Conservation (phyloP, 495 filamentous ascomycete genomes). For the Neurospora sp. region DNA sequence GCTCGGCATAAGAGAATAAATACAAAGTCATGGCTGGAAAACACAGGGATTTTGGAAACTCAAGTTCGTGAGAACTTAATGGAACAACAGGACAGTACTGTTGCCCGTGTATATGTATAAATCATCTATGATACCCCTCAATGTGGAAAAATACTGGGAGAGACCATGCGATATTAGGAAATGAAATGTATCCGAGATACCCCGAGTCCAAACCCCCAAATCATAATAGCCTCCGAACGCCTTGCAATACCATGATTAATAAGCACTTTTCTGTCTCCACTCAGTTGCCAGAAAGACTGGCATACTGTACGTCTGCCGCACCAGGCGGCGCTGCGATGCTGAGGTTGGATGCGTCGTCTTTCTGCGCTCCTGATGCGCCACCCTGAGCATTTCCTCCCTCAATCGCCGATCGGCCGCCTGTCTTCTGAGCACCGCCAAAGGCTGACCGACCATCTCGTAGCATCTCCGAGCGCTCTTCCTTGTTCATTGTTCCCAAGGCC, state of each 20-base stretch:
- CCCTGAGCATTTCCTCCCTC: constrained; percentile 17
- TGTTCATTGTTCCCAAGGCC: constrained; percentile 79
- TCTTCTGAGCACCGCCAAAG: constrained; percentile 30
- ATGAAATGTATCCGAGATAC: constrained; percentile 5
- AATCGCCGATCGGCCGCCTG: constrained; percentile 23
- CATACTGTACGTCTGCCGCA: constrained; percentile 69
- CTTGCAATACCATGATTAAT: constrained; percentile 30
- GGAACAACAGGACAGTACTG: constrained; percentile 5
- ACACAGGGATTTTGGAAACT: background rate
- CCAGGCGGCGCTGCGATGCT: constrained; percentile 75
- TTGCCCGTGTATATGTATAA: constrained; percentile 17
- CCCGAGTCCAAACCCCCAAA: constrained; percentile 12
- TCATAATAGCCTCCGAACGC: constrained; percentile 30
- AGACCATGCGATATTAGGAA: constrained; percentile 10
- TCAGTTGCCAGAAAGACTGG: constrained; percentile 73
- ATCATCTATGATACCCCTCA: constrained; percentile 24
- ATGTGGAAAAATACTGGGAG: constrained; percentile 10
- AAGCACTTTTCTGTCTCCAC: constrained; percentile 17
- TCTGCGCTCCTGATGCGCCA: constrained; percentile 5
- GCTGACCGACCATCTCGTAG: constrained; percentile 60
- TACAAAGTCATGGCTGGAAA: background rate
- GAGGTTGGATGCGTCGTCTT: constrained; percentile 40
- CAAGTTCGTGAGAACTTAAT: background rate
- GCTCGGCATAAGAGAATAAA: constrained; percentile 21
- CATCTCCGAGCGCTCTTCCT: constrained; percentile 65